phyloP scores from a whole-genome alignment of 768 basidiomycete genomes.

The Suillus decipiens region DNA sequence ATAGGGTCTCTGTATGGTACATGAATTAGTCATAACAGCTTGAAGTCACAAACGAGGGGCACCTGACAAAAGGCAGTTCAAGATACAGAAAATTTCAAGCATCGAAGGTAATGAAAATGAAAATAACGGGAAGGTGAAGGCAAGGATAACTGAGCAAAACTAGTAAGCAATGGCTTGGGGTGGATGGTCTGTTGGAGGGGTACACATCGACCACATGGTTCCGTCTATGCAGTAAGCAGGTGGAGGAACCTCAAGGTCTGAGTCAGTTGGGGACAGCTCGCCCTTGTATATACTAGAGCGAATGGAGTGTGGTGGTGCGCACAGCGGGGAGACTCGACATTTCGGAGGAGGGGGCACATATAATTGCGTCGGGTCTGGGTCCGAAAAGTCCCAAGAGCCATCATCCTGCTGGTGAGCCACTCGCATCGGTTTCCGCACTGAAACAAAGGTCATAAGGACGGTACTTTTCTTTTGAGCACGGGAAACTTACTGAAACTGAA shows the following conservation, averaged over 20 bases:
- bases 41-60: neutral
- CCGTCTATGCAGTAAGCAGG: conserved; percentile 27
- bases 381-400: conserved; percentile 33
- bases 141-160: neutral
- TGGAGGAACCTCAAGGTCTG: conserved; percentile 28
- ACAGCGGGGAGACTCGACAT: neutral
- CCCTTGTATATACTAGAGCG: conserved; percentile 25
- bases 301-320: conserved; percentile 14
- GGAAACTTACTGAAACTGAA: conserved; percentile 29
- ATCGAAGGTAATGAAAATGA: neutral
- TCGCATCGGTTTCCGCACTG: conserved; percentile 29
- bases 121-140: neutral
- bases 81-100: neutral
- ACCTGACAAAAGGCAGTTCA: neutral
- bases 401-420: conserved; percentile 22
- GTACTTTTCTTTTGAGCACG: neutral
- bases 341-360: conserved; percentile 8
- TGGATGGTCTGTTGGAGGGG: conserved; percentile 3
- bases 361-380: conserved; percentile 20
- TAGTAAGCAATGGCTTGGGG: neutral
- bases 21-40: neutral
- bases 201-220: conserved; percentile 10
- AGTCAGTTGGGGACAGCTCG: conserved; percentile 13
- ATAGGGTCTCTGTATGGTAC: neutral
- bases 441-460: neutral